Base-by-base conservation (phyloP, 176 grass and related monocot species). In the Oryza meyeriana region DNA sequence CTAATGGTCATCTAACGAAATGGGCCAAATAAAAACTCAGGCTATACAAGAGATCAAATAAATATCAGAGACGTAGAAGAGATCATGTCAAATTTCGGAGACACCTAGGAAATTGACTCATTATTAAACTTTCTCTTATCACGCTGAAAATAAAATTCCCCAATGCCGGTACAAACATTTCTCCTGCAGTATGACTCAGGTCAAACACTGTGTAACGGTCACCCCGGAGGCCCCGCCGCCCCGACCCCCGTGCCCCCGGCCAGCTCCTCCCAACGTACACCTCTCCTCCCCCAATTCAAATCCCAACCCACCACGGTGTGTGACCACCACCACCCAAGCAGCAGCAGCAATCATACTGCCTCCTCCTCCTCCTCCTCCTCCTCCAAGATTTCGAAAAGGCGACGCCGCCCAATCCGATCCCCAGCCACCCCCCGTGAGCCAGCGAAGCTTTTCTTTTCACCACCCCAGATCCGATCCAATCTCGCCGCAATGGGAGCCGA, bases 201-300 rank as follows among this genome's bases (percentile, higher is more conserved):
- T 36, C 66, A 71, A 71, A 71, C 24, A 48, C 71, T 73, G 70
- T 30, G 27, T 22, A 74, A 74, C 72, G 72, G 72, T 74, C 72
- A 33, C 30, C 42, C 38, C 16, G 14, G 0, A 1, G 16, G 45
- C 4, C 45, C 42, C 12, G 12, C 42, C 12, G 27, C 40, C 12
- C 13, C 25, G 6, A 12, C 0, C 14, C 8, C 8, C 42, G 17
- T 12, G 5, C 1, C 67, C 67, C 20, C 12, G 18, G 5, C 22
- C 64, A 36, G 31, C 64, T 69, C 44, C 47, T 34, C 63, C 52
- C 61, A 73, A 82, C 69, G 69, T 47, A 82, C 57, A 64, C 57
- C 72, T 42, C 57, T 4, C 14, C 14, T 29, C 28, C 36, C 26
- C 22, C 47, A 31, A 74, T 74, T 83, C 80, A 83, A 74, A 83